phyloP scores from a whole-genome alignment of 768 basidiomycete genomes.

The Albatrellus ellisii region DNA sequence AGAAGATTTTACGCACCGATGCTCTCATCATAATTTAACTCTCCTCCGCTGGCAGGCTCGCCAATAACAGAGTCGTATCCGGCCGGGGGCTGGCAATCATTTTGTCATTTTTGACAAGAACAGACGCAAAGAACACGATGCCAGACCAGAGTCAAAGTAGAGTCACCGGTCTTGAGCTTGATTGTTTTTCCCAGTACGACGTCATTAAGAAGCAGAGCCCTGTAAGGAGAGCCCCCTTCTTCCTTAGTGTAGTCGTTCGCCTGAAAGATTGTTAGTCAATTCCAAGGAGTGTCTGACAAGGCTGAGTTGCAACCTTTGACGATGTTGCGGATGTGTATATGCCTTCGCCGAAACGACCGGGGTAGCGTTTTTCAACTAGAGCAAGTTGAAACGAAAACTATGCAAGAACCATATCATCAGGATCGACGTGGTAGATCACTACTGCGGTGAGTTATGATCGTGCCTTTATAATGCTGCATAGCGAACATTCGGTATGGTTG shows the following conservation, averaged over 20 bases:
- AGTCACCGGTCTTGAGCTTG: slow-evolving; percentile 8
- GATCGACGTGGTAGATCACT: no score
- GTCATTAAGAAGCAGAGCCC: slow-evolving; percentile 16
- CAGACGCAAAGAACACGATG: background rate
- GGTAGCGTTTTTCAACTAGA: slow-evolving; percentile 10
- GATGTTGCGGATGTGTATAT: slow-evolving; percentile 19
- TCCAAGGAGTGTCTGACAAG: background rate
- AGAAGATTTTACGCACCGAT: slow-evolving; percentile 13
- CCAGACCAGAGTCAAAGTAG: slow-evolving; percentile 12
- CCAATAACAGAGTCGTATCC: slow-evolving; percentile 17
- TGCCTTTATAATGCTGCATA: slow-evolving; percentile 17
- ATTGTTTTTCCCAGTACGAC: slow-evolving; percentile 15
- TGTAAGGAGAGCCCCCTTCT: slow-evolving; percentile 5
- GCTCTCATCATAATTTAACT: slow-evolving; percentile 18
- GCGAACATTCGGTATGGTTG: slow-evolving; percentile 6
- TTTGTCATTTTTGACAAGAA: background rate
- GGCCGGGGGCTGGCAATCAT: slow-evolving; percentile 12
- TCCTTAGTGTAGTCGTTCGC: slow-evolving; percentile 15
- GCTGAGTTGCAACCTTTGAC: slow-evolving; percentile 13
- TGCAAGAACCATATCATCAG: no score
- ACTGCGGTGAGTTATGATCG: no score
- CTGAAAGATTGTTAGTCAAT: slow-evolving; percentile 4
- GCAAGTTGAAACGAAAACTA: slow-evolving; percentile 15
- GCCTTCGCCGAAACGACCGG: slow-evolving; percentile 16
- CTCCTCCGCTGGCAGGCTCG: slow-evolving; percentile 16